Conservation (phyloP, 192 early-diverging fungal species). For the Geranomyces variabilis region DNA sequence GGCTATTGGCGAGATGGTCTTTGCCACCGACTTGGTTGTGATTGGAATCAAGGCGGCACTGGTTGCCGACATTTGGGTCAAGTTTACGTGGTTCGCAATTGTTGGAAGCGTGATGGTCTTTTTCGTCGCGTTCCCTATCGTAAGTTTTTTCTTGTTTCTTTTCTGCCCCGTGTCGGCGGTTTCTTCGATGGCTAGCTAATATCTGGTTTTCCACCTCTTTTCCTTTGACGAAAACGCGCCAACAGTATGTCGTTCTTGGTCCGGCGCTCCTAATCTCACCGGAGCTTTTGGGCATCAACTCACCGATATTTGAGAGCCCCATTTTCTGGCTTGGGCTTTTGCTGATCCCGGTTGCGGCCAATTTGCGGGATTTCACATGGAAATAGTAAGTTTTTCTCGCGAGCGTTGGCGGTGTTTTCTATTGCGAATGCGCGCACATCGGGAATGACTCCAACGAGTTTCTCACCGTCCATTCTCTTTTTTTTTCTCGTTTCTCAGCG, state of each 20-base stretch:
- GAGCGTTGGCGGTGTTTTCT: too few species aligned
- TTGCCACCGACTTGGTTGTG: slow-evolving; percentile 77
- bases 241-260: slow-evolving; percentile 69
- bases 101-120: slow-evolving; percentile 85
- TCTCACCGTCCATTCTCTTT: too few species aligned
- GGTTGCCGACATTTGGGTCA: slow-evolving; percentile 87
- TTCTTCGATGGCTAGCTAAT: not conserved
- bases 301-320: slow-evolving; percentile 42
- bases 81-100: slow-evolving; percentile 89
- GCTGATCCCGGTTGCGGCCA: slow-evolving; percentile 79
- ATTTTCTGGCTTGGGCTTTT: slow-evolving; percentile 85
- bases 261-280: slow-evolving; percentile 58
- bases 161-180: not conserved
- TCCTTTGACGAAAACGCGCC: too few species aligned
- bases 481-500: slow-evolving; percentile 44
- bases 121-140: slow-evolving; percentile 79
- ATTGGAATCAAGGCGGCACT: slow-evolving; percentile 85
- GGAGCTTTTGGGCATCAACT: slow-evolving; percentile 51
- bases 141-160: too few species aligned
- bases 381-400: slow-evolving; percentile 82
- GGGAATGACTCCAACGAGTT: too few species aligned
- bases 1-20: slow-evolving; percentile 80
- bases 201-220: not conserved
- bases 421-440: too few species aligned
- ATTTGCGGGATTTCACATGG: slow-evolving; percentile 88